Conservation (phyloP, 768 basidiomycete genomes). For the Collybiopsis confluens region DNA sequence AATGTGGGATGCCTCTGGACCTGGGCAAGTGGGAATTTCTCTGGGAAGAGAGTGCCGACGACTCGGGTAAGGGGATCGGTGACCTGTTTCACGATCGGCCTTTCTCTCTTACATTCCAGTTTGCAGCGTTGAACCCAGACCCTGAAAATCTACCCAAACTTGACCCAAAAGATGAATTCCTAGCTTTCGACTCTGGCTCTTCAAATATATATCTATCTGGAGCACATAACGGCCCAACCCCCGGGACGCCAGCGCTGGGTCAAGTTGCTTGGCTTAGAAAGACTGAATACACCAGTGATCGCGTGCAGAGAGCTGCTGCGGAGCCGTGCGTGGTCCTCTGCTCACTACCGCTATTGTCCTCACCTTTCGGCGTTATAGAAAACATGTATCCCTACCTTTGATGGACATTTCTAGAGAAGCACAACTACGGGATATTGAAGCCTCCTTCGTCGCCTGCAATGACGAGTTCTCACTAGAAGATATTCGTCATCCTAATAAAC, state of each 20-base stretch:
- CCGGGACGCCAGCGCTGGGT: conserved; percentile 42
- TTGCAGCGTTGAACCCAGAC: conserved; percentile 62
- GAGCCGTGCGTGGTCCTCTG: conserved; percentile 48
- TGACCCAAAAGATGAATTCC: conserved; percentile 72
- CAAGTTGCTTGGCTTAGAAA: conserved; percentile 90
- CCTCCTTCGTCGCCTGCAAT: conserved; percentile 64
- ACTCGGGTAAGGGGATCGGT: conserved; percentile 44
- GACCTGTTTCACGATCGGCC: background rate
- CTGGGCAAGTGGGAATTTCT: conserved; percentile 77
- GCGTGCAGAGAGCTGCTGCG: conserved; percentile 36
- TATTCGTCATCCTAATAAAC: conserved; percentile 78
- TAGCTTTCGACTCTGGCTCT: conserved; percentile 63
- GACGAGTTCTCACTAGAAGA: conserved; percentile 53
- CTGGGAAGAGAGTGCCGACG: conserved; percentile 77
- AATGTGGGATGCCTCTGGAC: conserved; percentile 95
- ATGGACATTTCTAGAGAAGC: conserved; percentile 74
- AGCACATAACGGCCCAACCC: conserved; percentile 25
- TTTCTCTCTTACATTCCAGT: background rate
- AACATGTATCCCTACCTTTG: conserved; percentile 38
- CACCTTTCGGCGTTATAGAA: conserved; percentile 28
- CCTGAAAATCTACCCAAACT: conserved; percentile 51
- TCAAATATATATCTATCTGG: conserved; percentile 31
- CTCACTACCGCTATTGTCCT: background rate
- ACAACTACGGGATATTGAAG: conserved; percentile 75
- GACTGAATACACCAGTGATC: conserved; percentile 83